Conservation (phyloP, 108 stramenopile species). For the Discostella pseudostelligera region DNA sequence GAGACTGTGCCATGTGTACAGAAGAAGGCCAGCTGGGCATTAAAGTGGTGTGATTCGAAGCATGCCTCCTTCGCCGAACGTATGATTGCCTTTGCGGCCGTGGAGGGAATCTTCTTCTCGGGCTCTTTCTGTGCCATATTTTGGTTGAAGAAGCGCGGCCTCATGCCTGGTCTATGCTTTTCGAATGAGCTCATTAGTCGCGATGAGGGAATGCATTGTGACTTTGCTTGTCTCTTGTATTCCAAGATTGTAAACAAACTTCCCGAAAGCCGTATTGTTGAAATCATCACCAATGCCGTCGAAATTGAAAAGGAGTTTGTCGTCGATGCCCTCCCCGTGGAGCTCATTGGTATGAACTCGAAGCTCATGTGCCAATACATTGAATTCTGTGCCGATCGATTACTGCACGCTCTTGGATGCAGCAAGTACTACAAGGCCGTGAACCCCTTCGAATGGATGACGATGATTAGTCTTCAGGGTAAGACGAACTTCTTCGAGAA, state of each 20-base stretch:
- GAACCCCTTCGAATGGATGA: conserved; percentile 96
- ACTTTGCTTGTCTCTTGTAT: conserved; percentile 95
- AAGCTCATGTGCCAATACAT: conserved; percentile 98
- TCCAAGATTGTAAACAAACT: conserved; percentile 85
- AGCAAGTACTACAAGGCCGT: conserved; percentile 76
- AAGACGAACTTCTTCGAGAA: conserved; percentile 98
- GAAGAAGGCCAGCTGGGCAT: conserved; percentile 98
- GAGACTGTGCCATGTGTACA: conserved; percentile 94
- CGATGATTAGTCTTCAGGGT: conserved; percentile 97
- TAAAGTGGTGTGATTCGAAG: conserved; percentile 92
- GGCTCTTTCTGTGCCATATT: conserved; percentile 99
- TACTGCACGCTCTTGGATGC: conserved; percentile 87
- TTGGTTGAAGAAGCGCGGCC: conserved; percentile 99
- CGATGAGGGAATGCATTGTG: conserved; percentile 97
- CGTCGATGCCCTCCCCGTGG: conserved; percentile 95
- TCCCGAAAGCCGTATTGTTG: conserved; percentile 68
- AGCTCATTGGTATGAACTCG: conserved; percentile 99
- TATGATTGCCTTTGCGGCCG: conserved; percentile 97
- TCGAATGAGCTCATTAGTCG: conserved; percentile 98
- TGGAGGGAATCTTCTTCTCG: conserved; percentile 99
- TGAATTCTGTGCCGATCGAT: conserved; percentile 99
- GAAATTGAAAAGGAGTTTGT: conserved; percentile 99
- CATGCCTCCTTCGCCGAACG: conserved; percentile 97
- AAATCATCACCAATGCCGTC: conserved; percentile 91
- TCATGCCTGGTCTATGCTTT: conserved; percentile 99